Evolutionary conservation across 805 yeast species (phyloP).

Genomic region (Lipomyces kockii): DNA sequence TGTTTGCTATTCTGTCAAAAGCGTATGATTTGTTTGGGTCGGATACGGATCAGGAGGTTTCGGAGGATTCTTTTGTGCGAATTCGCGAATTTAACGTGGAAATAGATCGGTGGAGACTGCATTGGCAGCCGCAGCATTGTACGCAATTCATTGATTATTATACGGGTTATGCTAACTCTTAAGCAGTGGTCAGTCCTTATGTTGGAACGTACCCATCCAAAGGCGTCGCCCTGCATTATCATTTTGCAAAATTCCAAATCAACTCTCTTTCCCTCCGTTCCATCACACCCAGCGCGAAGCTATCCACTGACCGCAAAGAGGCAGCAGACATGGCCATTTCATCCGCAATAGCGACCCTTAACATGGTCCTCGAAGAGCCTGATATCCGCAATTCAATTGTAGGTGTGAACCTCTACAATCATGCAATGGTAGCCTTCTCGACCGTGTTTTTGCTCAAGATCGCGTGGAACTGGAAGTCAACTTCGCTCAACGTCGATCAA

Average conservation of each 20-base stretch:
- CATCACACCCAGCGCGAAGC: not conserved
- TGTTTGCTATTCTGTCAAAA: not conserved
- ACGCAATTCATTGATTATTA: not conserved
- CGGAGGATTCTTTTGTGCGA: not conserved
- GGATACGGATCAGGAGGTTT: constrained; percentile 3
- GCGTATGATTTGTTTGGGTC: constrained; percentile 1
- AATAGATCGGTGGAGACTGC: not conserved
- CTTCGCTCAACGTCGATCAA: not conserved
- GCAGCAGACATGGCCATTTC: constrained; percentile 4
- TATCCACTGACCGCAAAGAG: constrained; percentile 6
- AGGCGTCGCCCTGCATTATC: constrained; percentile 1
- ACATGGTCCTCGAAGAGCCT: constrained; percentile 3
- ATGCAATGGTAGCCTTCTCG: constrained; percentile 5
- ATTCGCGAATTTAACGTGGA: not conserved
- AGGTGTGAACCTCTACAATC: constrained; percentile 3
- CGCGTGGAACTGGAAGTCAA: constrained; percentile 2
- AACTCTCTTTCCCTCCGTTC: not conserved
- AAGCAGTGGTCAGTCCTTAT: constrained; percentile 1
- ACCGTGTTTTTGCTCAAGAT: constrained; percentile 6
- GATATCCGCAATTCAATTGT: not conserved
- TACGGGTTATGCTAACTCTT: not conserved
- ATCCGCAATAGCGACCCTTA: constrained; percentile 5
- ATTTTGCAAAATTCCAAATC: constrained; percentile 5
- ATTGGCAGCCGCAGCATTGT: constrained; percentile 6
- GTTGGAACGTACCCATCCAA: constrained; percentile 4